phyloP scores from a whole-genome alignment of 2,329 filamentous ascomycete species.

The Penicillium sp. region DNA sequence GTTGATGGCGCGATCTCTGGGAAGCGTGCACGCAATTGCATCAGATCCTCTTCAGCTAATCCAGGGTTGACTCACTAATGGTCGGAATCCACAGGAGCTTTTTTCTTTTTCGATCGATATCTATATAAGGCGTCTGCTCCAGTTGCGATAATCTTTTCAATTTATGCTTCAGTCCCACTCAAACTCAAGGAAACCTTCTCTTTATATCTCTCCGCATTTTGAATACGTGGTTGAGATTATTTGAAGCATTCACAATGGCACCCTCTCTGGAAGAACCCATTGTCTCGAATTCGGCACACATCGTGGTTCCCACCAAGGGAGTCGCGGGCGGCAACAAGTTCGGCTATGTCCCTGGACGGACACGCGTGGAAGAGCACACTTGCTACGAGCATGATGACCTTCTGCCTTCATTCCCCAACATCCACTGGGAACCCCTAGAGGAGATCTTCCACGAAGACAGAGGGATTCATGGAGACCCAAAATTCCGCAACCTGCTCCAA shows the following conservation, averaged over 20 bases:
- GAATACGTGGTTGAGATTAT: neutral
- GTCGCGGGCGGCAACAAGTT: conserved; percentile 30
- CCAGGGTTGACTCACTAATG: conserved; percentile 18
- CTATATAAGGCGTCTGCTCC: conserved; percentile 8
- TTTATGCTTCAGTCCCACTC: conserved; percentile 1
- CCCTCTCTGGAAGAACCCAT: conserved; percentile 33
- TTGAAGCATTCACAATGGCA: conserved; percentile 26
- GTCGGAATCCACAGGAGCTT: conserved; percentile 5
- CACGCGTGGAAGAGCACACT: conserved; percentile 45
- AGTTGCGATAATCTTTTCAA: neutral
- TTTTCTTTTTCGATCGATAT: neutral
- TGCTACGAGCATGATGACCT: conserved; percentile 55
- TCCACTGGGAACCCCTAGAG: conserved; percentile 52
- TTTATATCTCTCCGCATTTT: neutral
- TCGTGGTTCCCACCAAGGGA: conserved; percentile 23
- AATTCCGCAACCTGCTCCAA: conserved; percentile 54
- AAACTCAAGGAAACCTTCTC: neutral
- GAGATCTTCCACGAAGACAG: conserved; percentile 55
- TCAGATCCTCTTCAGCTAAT: conserved; percentile 17
- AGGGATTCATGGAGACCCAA: conserved; percentile 54
- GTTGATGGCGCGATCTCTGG: conserved; percentile 33
- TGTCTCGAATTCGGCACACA: conserved; percentile 6
- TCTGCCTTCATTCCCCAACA: conserved; percentile 52
- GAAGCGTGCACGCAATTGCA: conserved; percentile 9
- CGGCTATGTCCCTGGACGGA: conserved; percentile 51